Conservation (phyloP, 495 filamentous ascomycete genomes). For the Tuber microsphaerosporum region DNA sequence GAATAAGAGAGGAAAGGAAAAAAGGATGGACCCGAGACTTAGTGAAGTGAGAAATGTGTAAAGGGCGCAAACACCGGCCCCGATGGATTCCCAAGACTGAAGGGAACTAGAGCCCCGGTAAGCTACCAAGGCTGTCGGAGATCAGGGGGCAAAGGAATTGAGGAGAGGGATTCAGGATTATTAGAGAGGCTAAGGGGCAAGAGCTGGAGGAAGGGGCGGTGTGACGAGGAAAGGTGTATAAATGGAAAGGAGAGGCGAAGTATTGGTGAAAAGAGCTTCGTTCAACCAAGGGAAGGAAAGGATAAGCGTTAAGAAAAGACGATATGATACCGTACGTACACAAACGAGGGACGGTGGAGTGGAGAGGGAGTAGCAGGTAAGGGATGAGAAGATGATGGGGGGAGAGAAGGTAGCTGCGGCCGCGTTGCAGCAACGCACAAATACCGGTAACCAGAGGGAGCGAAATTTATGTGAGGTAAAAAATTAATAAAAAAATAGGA, state of each 20-base stretch:
- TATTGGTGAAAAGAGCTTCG: not conserved
- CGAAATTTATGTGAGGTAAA: not conserved
- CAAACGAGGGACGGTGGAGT: constrained; percentile 18
- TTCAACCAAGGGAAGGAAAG: not conserved
- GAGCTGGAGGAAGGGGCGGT: not conserved
- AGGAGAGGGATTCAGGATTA: not conserved
- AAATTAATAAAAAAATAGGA: not conserved
- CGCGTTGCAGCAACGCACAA: constrained; percentile 4
- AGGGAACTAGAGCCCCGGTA: not conserved
- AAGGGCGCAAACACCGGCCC: not conserved
- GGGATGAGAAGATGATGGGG: not conserved
- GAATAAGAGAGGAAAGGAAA: not conserved
- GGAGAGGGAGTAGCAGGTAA: constrained; percentile 9
- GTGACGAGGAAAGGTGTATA: constrained; percentile 9
- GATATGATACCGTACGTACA: constrained; percentile 5
- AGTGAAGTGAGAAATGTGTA: not conserved
- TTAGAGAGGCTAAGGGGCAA: not conserved
- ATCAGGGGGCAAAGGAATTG: not conserved
- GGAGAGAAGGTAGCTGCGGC: constrained; percentile 4
- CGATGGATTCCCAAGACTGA: not conserved
- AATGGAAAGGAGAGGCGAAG: constrained; percentile 6
- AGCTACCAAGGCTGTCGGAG: not conserved
- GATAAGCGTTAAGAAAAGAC: not conserved
- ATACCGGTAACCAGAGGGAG: not conserved
- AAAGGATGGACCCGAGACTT: not conserved